A percentile compares a stretch with the other conserved stretches of the same genome.
phyloP scores from a whole-genome alignment of 768 basidiomycete genomes.

The Pleurotus sapidus region DNA sequence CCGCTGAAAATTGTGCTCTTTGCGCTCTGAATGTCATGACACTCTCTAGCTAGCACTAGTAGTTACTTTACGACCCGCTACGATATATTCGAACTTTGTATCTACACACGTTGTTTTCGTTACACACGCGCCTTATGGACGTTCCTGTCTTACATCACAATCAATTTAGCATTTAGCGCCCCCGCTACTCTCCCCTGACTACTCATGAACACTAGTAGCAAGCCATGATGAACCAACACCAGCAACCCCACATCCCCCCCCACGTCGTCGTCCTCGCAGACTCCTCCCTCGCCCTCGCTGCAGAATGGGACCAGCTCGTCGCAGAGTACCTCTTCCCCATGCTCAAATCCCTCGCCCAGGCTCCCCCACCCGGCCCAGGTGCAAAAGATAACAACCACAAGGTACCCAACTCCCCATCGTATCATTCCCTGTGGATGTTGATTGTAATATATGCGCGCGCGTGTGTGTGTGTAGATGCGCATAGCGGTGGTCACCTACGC shows the following conservation, averaged over 20 bases:
- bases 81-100: not conserved
- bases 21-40: not conserved
- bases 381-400: too few relatives aligned
- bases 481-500: slow-evolving; percentile 65
- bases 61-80: not conserved
- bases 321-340: slow-evolving; percentile 47
- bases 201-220: too few relatives aligned
- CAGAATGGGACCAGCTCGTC: slow-evolving; percentile 49
- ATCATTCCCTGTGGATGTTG: too few relatives aligned
- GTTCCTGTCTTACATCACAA: too few relatives aligned
- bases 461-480: slow-evolving; percentile 16
- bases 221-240: too few relatives aligned
- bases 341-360: slow-evolving; percentile 48
- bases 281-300: slow-evolving; percentile 49
- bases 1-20: not conserved
- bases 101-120: too few relatives aligned
- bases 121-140: too few relatives aligned
- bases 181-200: too few relatives aligned
- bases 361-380: slow-evolving; percentile 14
- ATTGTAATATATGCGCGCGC: too few relatives aligned
- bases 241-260: not conserved
- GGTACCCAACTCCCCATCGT: too few relatives aligned
- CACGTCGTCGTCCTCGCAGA: slow-evolving; percentile 51
- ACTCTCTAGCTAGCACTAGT: not conserved
- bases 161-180: too few relatives aligned